Evolutionary conservation across 768 basidiomycete genomes (phyloP).

Genomic region (Tricholoma hemisulphureum): DNA sequence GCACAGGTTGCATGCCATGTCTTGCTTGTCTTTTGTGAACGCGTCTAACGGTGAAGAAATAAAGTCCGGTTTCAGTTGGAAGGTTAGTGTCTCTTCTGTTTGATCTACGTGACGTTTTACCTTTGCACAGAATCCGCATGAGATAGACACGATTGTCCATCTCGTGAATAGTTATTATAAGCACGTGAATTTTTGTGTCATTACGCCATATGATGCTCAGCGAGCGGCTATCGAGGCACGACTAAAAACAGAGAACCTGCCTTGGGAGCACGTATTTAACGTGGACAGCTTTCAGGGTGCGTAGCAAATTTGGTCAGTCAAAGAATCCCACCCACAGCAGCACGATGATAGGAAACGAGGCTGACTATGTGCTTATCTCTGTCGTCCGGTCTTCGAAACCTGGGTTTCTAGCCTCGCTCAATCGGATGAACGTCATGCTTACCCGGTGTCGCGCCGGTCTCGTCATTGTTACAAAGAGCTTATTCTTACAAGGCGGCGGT

Average conservation of each 20-base stretch:
- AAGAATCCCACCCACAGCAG: neutral
- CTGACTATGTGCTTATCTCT: slow-evolving; percentile 48
- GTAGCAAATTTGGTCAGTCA: slow-evolving; percentile 11
- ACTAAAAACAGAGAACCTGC: slow-evolving; percentile 34
- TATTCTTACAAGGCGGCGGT: slow-evolving; percentile 37
- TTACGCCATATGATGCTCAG: slow-evolving; percentile 57
- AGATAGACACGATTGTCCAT: slow-evolving; percentile 39
- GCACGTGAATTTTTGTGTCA: slow-evolving; percentile 39
- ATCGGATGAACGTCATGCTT: slow-evolving; percentile 55
- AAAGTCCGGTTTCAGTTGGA: slow-evolving; percentile 42
- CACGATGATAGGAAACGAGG: slow-evolving; percentile 55
- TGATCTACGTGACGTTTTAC: neutral
- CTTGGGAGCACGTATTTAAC: slow-evolving; percentile 47
- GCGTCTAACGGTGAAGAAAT: slow-evolving; percentile 37
- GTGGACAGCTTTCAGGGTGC: slow-evolving; percentile 55
- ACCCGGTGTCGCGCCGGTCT: slow-evolving; percentile 48
- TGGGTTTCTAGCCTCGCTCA: slow-evolving; percentile 45
- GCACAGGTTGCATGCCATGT: slow-evolving; percentile 31
- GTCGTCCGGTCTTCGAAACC: slow-evolving; percentile 43
- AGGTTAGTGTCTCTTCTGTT: slow-evolving; percentile 31
- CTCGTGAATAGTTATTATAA: slow-evolving; percentile 43
- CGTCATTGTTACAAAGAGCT: slow-evolving; percentile 44
- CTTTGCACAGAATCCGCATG: slow-evolving; percentile 37
- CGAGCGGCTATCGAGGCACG: slow-evolving; percentile 38
- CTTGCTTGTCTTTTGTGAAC: slow-evolving; percentile 47